These are phyloP conservation scores for Melaleuca alternifolia DNA, from an alignment of 345 rosid species.

Conservation along the genomic window DNA sequence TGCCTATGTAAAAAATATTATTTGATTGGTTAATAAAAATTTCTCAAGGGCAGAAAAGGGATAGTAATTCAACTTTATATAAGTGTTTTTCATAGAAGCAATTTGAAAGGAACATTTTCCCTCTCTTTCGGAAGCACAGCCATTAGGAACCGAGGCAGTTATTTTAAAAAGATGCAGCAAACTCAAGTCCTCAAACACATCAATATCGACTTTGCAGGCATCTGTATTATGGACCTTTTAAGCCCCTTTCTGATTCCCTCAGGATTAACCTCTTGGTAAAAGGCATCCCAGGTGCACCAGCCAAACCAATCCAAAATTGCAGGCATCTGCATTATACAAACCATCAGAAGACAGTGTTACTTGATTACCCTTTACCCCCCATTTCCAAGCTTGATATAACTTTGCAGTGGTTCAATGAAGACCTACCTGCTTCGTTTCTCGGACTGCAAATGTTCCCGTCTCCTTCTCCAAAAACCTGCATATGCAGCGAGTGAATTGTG, in stretches of 20 bases:
- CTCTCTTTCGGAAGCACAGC: neutral
- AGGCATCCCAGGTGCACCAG: slow-evolving; percentile 68
- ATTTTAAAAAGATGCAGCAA: neutral
- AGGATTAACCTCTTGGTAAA: slow-evolving; percentile 40
- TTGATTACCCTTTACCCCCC: neutral
- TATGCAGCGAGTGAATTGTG: neutral
- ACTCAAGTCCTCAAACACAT: neutral
- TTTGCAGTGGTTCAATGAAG: neutral
- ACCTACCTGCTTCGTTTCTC: slow-evolving; percentile 41
- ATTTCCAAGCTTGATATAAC: neutral
- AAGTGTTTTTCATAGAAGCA: neutral
- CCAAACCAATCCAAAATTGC: slow-evolving; percentile 48
- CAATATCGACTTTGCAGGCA: neutral
- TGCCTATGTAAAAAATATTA: neutral
- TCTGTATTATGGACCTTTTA: slow-evolving; percentile 15
- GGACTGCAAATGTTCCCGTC: slow-evolving; percentile 30
- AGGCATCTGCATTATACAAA: slow-evolving; percentile 33
- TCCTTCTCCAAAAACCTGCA: slow-evolving; percentile 34
- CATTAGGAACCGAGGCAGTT: neutral
- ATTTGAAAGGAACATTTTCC: neutral
- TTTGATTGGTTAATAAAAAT: neutral
- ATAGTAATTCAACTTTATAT: neutral
- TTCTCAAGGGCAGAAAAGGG: neutral
- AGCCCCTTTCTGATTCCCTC: slow-evolving; percentile 45
- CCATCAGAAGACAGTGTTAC: neutral